Evolutionary conservation across 2,329 filamentous ascomycete species (phyloP), one percentile per base, ranked within the genome.

Genomic region (Aspergillus vadensis): DNA sequence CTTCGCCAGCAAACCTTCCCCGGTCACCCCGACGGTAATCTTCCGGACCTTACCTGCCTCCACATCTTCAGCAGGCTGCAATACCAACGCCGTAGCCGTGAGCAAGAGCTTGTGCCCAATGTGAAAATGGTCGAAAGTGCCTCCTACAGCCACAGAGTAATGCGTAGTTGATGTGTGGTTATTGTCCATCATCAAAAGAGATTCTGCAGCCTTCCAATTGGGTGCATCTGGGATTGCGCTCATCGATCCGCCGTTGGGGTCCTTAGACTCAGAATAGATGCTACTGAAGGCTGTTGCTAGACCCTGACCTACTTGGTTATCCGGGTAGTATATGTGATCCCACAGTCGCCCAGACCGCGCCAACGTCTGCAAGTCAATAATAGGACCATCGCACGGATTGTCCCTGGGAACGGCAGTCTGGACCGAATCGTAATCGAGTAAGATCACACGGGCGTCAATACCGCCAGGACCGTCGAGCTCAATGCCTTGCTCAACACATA

Each of bases 41-140:
- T 83, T 83, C 62, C 85, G 85, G 21, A 81, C 77, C 30, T 71
- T 65, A 1, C 72, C 70, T 0, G 79, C 70, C 25, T 63, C 63
- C 17, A 65, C 62, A 17, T 32, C 71, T 68, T 32, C 76, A 69
- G 44, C 77, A 67, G 85, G 81, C 60, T 86, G 85, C 59, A 90
- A 82, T 15, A 92, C 83, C 58, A 97, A 85, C 0, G 88, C 86
- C 0, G 90, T 91, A 63, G 93, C 93, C n/a, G 93, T 92, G 19
- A 99, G 85, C 19, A 99, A 85, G n/a, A 98, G 83, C 78, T 98
- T 99, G 80, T 99, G 95, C 5, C 95, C 95, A 4, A 91, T 88
- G 73, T 99, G 95, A 21, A 99, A 84, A 76, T 98, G 92, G 75
- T 99, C 95, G 77, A 98, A 99, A 0, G 95, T 99, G 9, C 95